These are phyloP conservation scores for Breviolum minutum DNA, from an alignment of 73 alveolate genomes.

Conservation along the genomic window DNA sequence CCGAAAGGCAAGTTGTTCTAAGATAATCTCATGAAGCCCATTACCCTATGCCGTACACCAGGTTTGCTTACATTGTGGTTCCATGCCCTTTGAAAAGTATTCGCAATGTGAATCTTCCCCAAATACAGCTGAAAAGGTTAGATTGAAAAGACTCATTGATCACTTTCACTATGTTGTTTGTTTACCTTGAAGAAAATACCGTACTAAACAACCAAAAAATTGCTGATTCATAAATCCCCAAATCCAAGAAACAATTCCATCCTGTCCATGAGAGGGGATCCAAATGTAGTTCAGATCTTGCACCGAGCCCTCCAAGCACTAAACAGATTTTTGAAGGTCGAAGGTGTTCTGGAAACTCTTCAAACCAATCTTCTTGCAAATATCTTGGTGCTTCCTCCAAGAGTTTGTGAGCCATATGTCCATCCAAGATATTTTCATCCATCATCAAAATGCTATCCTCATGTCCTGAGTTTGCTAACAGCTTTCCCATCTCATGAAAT, in stretches of 20 bases:
- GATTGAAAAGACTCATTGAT: background rate
- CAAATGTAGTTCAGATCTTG: constrained; percentile 52
- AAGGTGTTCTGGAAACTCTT: constrained; percentile 1
- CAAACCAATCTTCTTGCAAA: constrained; percentile 33
- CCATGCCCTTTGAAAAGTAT: too few relatives aligned
- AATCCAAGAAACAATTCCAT: background rate
- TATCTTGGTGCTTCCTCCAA: constrained; percentile 33
- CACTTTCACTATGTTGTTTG: background rate
- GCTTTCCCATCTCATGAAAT: background rate
- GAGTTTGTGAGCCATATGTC: background rate
- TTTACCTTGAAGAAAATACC: background rate
- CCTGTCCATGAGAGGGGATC: constrained; percentile 49
- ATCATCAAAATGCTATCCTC: constrained; percentile 41
- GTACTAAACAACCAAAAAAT: background rate
- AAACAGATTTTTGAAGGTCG: constrained; percentile 38
- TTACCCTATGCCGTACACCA: too few relatives aligned
- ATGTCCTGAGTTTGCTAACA: background rate
- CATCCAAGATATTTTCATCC: constrained; percentile 37
- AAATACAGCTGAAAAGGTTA: background rate
- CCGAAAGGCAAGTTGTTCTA: too few relatives aligned
- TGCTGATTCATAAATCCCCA: background rate
- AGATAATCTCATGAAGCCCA: too few relatives aligned
- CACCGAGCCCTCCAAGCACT: constrained; percentile 41
- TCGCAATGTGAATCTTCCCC: too few relatives aligned
- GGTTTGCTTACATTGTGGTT: too few relatives aligned